phyloP scores from a whole-genome alignment of 2,329 filamentous ascomycete genomes.

The Trichoderma sp. region DNA sequence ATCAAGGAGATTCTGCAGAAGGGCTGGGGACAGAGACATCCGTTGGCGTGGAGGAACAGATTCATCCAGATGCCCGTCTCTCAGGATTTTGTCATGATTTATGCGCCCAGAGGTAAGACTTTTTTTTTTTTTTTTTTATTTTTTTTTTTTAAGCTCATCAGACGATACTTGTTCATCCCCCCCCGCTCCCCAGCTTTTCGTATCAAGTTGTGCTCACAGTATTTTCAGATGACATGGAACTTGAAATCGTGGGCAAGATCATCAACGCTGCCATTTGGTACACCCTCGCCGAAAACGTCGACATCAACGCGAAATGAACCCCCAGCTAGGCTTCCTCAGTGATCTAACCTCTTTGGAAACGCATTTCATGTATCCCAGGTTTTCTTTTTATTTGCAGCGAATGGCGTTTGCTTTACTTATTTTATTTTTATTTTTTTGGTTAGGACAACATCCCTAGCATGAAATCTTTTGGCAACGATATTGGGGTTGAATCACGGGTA shows the following conservation, averaged over 20 bases:
- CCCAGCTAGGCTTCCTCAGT: neutral
- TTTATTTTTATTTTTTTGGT: neutral
- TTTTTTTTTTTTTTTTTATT: neutral
- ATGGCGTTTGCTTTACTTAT: neutral
- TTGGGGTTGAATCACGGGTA: neutral
- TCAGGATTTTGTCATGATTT: slow-evolving; percentile 74
- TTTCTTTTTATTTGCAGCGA: neutral
- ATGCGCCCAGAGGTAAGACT: slow-evolving; percentile 63
- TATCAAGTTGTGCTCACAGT: neutral
- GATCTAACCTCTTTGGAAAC: neutral
- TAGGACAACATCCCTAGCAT: neutral
- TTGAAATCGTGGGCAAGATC: slow-evolving; percentile 64
- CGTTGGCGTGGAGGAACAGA: slow-evolving; percentile 64
- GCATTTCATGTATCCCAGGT: neutral
- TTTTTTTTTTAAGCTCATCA: neutral
- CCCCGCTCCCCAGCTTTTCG: neutral
- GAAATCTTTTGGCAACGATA: neutral
- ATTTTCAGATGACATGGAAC: slow-evolving; percentile 57
- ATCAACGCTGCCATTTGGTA: slow-evolving; percentile 74
- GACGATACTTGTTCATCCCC: neutral
- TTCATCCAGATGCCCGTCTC: slow-evolving; percentile 64
- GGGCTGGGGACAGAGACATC: slow-evolving; percentile 75
- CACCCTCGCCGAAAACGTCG: slow-evolving; percentile 45
- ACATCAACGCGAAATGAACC: slow-evolving; percentile 28
- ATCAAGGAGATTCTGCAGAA: slow-evolving; percentile 67